Evolutionary conservation across 1,284 basidiomycete genomes (phyloP).

Genomic region (Amylostereum areolatum): DNA sequence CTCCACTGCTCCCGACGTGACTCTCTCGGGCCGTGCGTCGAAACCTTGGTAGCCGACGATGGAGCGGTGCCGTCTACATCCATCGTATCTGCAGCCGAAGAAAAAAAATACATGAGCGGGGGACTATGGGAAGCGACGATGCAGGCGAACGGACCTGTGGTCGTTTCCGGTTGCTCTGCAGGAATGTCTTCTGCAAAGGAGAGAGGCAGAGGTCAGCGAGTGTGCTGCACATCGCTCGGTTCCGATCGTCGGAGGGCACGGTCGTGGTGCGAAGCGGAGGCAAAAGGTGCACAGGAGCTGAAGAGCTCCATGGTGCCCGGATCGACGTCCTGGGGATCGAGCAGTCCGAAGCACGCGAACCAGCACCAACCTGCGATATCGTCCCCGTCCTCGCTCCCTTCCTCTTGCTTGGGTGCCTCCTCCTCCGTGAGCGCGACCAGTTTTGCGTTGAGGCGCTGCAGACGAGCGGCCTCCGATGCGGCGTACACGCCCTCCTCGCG

Average conservation of each 20-base stretch:
- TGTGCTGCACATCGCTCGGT: background rate
- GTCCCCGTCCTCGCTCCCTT: slow-evolving; percentile 29
- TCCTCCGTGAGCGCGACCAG: slow-evolving; percentile 43
- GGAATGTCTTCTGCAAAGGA: background rate
- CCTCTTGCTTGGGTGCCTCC: slow-evolving; percentile 18
- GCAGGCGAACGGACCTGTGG: background rate
- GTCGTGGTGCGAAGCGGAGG: background rate
- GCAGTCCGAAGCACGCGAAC: slow-evolving; percentile 48
- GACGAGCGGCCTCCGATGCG: slow-evolving; percentile 77
- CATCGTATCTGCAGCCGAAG: slow-evolving; percentile 42
- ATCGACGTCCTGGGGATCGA: slow-evolving; percentile 52
- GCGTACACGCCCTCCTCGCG: slow-evolving; percentile 81
- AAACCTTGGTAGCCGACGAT: slow-evolving; percentile 35
- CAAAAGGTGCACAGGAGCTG: background rate
- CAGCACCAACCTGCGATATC: slow-evolving; percentile 59
- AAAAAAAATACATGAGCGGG: slow-evolving; percentile 1
- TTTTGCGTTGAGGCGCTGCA: slow-evolving; percentile 71
- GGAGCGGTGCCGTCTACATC: slow-evolving; percentile 35
- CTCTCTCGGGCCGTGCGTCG: slow-evolving; percentile 67
- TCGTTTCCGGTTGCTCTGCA: background rate
- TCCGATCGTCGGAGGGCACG: background rate
- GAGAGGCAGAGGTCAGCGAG: no score
- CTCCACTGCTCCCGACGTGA: slow-evolving; percentile 74
- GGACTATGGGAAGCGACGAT: background rate
- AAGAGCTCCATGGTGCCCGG: slow-evolving; percentile 35